These are phyloP conservation scores for Crithidia expoeki DNA, from an alignment of 208 protist species.

Conservation along the genomic window DNA sequence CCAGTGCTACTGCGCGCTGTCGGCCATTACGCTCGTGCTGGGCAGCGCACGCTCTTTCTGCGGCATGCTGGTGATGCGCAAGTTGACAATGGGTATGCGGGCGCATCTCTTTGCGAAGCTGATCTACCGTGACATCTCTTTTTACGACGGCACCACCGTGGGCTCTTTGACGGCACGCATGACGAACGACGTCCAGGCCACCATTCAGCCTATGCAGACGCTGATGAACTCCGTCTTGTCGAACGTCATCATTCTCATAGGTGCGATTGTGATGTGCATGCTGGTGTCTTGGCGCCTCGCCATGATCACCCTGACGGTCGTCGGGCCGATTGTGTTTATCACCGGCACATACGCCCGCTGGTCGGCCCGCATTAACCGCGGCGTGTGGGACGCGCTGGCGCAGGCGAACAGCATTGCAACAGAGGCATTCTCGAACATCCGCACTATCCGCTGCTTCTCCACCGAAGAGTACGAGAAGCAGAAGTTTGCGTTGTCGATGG, in stretches of 20 bases:
- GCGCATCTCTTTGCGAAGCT: constrained; percentile 47
- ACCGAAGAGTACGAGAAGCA: constrained; percentile 48
- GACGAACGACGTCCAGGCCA: constrained; percentile 69
- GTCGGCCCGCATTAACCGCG: constrained; percentile 48
- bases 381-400: constrained; percentile 61
- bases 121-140: constrained; percentile 56
- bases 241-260: constrained; percentile 51
- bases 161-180: constrained; percentile 62
- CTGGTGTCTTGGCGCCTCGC: constrained; percentile 50
- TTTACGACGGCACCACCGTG: constrained; percentile 58
- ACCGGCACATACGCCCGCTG: constrained; percentile 53
- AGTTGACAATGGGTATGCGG: constrained; percentile 53
- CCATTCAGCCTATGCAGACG: constrained; percentile 48
- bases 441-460: constrained; percentile 67
- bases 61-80: constrained; percentile 53
- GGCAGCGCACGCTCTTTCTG: constrained; percentile 54
- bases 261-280: constrained; percentile 54
- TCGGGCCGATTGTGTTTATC: constrained; percentile 57
- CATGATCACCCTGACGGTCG: constrained; percentile 58
- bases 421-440: constrained; percentile 66
- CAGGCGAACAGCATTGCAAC: constrained; percentile 56
- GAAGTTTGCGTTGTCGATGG: constrained; percentile 46
- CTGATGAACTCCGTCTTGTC: constrained; percentile 50
- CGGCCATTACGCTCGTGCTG: constrained; percentile 42
- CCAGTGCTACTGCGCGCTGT: constrained; percentile 41